Evolutionary conservation across 345 rosid genomes (phyloP), one percentile per base, ranked within the genome.

Genomic region (Mangifera indica): DNA sequence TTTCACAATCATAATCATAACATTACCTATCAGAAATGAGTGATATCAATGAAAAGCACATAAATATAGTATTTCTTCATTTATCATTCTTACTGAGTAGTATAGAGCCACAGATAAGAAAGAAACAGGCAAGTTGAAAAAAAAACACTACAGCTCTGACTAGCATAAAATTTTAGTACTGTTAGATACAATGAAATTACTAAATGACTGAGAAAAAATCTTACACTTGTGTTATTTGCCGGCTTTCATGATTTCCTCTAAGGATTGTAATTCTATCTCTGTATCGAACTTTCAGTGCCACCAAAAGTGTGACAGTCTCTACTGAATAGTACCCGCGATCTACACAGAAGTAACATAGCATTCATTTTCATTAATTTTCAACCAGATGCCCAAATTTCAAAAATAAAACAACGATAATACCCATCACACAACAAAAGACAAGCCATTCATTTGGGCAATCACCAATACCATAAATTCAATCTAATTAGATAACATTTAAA

Each of bases 211-310:
- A 77, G 45, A 26, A 37, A 70, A 80, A 54, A 63, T 61, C 97
- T 89, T 95, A 95, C 99, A 95, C 99, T 95, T 95, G 99, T 22
- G 99, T 95, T 29, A 95, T 95, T 85, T 95, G 99, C 74, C 99
- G 88, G 86, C 99, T 95, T 87, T 95, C 99, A 21, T 95, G 99
- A 56, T 95, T 95, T 70, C 99, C 99, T 86, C 99, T 87, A 7
- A 95, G 82, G 69, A 95, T 95, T 15, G 99, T 95, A 73, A 95
- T 60, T 83, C 99, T 87, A 84, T 95, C 99, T 80, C 99, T 87
- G 81, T 90, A 92, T 34, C 99, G 88, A 17, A 95, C 99, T 84
- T 95, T 95, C 82, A 95, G 67, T 7, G 99, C 98, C 82, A 95
- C 99, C 84, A 95, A 83, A 71, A 95, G 85, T 26, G 99, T 86